Evolutionary conservation across 1,284 basidiomycete species (phyloP).

Genomic region (Ceratobasidium sp.): DNA sequence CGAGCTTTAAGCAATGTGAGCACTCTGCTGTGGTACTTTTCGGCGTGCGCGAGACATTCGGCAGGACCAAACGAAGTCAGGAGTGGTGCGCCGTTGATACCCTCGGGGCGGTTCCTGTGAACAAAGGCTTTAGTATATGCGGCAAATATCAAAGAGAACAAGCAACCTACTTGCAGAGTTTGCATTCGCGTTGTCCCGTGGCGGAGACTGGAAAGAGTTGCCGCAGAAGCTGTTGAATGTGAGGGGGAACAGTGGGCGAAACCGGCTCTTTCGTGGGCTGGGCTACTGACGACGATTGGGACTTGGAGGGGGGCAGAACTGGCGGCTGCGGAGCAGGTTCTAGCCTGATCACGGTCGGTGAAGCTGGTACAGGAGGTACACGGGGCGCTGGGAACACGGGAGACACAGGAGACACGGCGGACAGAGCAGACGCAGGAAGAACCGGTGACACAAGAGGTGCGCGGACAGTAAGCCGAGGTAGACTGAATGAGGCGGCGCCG

Average conservation of each 20-base stretch:
- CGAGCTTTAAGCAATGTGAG: neutral
- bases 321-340: neutral
- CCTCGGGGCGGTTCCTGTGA: constrained; percentile 1
- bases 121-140: neutral
- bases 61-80: neutral
- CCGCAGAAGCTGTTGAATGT: neutral
- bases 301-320: neutral
- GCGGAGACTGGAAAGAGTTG: constrained; percentile 11
- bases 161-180: constrained; percentile 35
- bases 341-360: neutral
- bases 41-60: constrained; percentile 22
- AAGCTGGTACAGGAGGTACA: neutral
- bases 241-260: neutral
- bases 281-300: neutral
- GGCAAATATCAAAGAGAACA: neutral
- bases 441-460: neutral
- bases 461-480: neutral
- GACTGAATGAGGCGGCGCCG: neutral
- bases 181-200: constrained; percentile 31
- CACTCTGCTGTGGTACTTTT: constrained; percentile 19
- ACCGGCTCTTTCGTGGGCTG: neutral
- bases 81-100: neutral
- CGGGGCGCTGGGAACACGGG: neutral
- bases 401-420: neutral
- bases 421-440: too few species aligned